Evolutionary conservation across 306 rosid genomes (phyloP).

Genomic region (Gastrolobium villosum): DNA sequence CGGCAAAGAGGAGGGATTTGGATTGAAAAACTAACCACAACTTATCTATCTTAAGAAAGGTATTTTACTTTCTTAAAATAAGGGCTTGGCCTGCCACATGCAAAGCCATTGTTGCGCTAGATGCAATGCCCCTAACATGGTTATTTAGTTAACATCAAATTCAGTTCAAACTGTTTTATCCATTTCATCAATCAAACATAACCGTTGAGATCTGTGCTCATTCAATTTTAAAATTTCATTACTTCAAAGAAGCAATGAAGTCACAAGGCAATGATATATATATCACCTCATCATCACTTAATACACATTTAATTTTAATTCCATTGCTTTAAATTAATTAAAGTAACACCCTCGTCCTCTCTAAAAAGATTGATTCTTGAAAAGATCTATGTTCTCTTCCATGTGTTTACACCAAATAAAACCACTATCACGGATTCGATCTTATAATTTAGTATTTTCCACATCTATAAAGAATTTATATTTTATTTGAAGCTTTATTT

Average conservation of each 20-base stretch:
- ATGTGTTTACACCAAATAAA: slow-evolving; percentile 18
- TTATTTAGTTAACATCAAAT: slow-evolving; percentile 46
- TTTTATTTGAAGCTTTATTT: neutral
- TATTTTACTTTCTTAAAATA: slow-evolving; percentile 14
- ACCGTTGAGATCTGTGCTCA: slow-evolving; percentile 38
- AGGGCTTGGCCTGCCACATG: slow-evolving; percentile 57
- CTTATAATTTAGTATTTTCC: slow-evolving; percentile 23
- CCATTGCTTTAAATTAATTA: neutral
- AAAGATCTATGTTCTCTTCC: neutral
- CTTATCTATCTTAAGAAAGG: neutral
- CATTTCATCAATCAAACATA: slow-evolving; percentile 52
- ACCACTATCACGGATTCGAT: neutral
- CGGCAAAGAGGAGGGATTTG: slow-evolving; percentile 50
- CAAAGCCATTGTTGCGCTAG: slow-evolving; percentile 58
- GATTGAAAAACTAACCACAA: slow-evolving; percentile 7
- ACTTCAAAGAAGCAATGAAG: slow-evolving; percentile 19
- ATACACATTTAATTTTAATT: neutral
- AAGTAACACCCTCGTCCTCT: neutral
- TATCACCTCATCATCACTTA: slow-evolving; percentile 34
- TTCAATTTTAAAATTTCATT: slow-evolving; percentile 11
- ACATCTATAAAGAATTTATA: neutral
- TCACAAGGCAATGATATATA: neutral
- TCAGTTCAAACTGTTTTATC: slow-evolving; percentile 51
- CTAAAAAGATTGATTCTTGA: neutral
- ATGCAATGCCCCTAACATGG: slow-evolving; percentile 58